Percentiles rank a stretch among this genome's conserved stretches.
Evolutionary conservation across 495 filamentous ascomycete species (phyloP).

Genomic region (Venustampulla echinocandica): DNA sequence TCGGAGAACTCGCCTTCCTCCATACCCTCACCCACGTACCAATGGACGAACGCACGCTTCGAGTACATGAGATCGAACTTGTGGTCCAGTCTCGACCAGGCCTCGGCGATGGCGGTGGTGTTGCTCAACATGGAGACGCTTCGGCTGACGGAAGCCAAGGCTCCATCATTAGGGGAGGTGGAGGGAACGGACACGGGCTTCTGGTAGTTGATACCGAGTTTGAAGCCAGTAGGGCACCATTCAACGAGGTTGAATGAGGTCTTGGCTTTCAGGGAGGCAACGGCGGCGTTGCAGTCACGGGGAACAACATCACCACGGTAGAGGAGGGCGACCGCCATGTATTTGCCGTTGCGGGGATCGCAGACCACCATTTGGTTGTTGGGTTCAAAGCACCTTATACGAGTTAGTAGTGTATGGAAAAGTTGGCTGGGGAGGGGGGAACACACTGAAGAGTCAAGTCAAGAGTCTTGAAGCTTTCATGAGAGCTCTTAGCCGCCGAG

Average conservation of each 20-base stretch:
- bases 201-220: conserved; percentile 89
- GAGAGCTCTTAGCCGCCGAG: conserved; percentile 68
- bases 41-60: conserved; percentile 91
- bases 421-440: background rate
- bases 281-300: conserved; percentile 71
- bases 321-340: conserved; percentile 85
- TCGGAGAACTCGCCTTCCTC: conserved; percentile 92
- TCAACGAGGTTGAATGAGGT: conserved; percentile 85
- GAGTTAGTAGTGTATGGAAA: conserved; percentile 19
- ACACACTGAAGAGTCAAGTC: conserved; percentile 80
- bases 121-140: conserved; percentile 87
- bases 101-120: conserved; percentile 85
- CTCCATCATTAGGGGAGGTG: conserved; percentile 41
- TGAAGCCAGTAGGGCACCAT: conserved; percentile 96
- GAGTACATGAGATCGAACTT: conserved; percentile 98
- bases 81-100: conserved; percentile 80
- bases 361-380: conserved; percentile 97
- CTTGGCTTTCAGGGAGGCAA: conserved; percentile 78
- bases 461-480: conserved; percentile 86
- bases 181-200: conserved; percentile 74
- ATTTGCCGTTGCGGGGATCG: conserved; percentile 85
- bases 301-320: conserved; percentile 88
- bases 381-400: conserved; percentile 61
- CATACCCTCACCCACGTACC: conserved; percentile 95
- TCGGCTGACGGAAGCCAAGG: conserved; percentile 76